Base-by-base conservation (phyloP, 306 rosid species). In the Arachis stenosperma region DNA sequence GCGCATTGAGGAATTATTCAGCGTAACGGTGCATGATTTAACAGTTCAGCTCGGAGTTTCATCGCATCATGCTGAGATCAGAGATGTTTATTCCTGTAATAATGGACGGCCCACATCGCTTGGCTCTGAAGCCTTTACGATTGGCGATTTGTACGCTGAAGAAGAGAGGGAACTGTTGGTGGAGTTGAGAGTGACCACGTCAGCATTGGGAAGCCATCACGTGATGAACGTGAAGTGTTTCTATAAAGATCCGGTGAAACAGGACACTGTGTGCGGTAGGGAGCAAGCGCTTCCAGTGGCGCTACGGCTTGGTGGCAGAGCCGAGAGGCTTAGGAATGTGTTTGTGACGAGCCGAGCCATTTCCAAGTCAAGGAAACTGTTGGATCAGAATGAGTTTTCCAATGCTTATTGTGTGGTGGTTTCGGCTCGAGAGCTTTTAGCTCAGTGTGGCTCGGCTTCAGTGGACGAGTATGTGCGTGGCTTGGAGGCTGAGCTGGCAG, bases 121-220 rank as follows among this genome's bases (percentile, higher is more conserved):
- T 43, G 76, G 83, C 56, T 57, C 84, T 2, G 81, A 68, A 2
- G 73, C 86, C 0, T 73, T 83, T 15, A 75, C 88, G 76, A 71
- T 89, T 5, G 90, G 93, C 7, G 89, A 89, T 54, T 65, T 89
- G 58, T 86, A 86, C 83, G 89, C 86, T 0, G 90, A 81, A 56
- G 90, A 89, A 27, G 89, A 86, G 78, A 78, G 81, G 64, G 91
- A 86, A 69, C 55, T 89, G 11, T 75, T 89, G 8, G 79, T 89
- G 54, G 94, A 89, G 75, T 43, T 89, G 8, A 73, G 79, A 12
- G 76, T 86, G 13, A 85, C 90, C 5, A 41, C 73, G 8, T 41
- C 77, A 8, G 82, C 81, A 1, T 37, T 15, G 0, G 78, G 82
- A 43, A 4, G 75, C 85, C 86, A 71, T 70, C 86, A 72, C 6